These are phyloP conservation scores for Ilex paraguariensis DNA, from an alignment of 305 asterid genomes.

Conservation along the genomic window DNA sequence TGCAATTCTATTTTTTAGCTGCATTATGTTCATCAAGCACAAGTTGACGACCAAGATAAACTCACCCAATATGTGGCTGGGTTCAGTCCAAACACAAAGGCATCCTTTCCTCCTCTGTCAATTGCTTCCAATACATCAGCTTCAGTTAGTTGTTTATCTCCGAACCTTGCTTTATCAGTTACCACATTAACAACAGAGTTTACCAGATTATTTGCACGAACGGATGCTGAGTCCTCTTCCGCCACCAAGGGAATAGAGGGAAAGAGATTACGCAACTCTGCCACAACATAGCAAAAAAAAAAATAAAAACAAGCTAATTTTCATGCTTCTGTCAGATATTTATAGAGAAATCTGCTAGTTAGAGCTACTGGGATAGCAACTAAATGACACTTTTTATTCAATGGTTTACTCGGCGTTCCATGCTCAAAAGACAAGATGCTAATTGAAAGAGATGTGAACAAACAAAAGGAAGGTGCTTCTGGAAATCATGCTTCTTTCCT, in stretches of 20 bases:
- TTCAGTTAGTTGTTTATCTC: constrained; percentile 36
- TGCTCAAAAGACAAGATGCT: too few species aligned
- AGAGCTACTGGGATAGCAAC: too few species aligned
- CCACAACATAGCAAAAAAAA: constrained; percentile 10
- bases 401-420: too few species aligned
- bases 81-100: constrained; percentile 53
- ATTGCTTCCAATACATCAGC: constrained; percentile 67
- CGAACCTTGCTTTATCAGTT: constrained; percentile 32
- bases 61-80: constrained; percentile 94
- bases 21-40: too few species aligned
- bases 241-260: constrained; percentile 96
- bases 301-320: neutral
- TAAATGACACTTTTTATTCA: too few species aligned
- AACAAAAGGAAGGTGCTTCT: too few species aligned
- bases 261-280: constrained; percentile 69
- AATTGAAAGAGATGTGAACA: too few species aligned
- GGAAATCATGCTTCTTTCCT: too few species aligned
- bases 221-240: constrained; percentile 85
- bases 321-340: too few species aligned
- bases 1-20: too few species aligned
- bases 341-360: too few species aligned
- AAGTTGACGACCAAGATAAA: constrained; percentile 6
- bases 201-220: constrained; percentile 70
- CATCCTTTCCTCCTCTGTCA: constrained; percentile 95
- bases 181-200: constrained; percentile 64